Evolutionary conservation across 2,329 filamentous ascomycete species (phyloP).

Genomic region (Diplocarpon rosae): DNA sequence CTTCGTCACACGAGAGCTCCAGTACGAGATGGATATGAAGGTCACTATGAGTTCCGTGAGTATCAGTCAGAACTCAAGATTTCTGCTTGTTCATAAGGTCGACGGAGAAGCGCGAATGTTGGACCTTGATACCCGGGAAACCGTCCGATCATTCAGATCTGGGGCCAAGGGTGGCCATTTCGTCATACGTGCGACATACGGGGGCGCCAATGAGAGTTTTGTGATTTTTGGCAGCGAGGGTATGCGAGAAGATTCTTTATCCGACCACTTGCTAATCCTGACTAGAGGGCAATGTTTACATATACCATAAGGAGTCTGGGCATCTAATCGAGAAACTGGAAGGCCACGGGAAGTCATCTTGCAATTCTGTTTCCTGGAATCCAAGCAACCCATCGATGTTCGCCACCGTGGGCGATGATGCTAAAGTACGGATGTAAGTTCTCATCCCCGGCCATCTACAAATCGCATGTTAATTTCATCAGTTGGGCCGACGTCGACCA

Average conservation of each 20-base stretch:
- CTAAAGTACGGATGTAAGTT: slow-evolving; percentile 72
- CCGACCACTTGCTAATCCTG: slow-evolving; percentile 5
- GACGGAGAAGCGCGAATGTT: slow-evolving; percentile 70
- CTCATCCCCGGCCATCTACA: neutral
- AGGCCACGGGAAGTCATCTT: slow-evolving; percentile 63
- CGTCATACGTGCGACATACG: slow-evolving; percentile 74
- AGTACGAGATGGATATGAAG: slow-evolving; percentile 62
- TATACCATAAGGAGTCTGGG: slow-evolving; percentile 85
- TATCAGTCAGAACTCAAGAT: slow-evolving; percentile 70
- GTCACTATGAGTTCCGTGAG: slow-evolving; percentile 66
- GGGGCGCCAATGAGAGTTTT: slow-evolving; percentile 85
- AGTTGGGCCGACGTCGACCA: slow-evolving; percentile 12
- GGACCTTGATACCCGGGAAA: slow-evolving; percentile 60
- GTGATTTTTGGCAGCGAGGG: slow-evolving; percentile 87
- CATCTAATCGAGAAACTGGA: slow-evolving; percentile 63
- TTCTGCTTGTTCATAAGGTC: slow-evolving; percentile 72
- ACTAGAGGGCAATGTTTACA: slow-evolving; percentile 57
- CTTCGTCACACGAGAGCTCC: slow-evolving; percentile 58
- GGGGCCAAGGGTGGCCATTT: slow-evolving; percentile 67
- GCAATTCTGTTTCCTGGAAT: slow-evolving; percentile 86
- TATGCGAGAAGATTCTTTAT: slow-evolving; percentile 30
- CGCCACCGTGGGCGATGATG: slow-evolving; percentile 84
- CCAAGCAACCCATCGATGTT: slow-evolving; percentile 73
- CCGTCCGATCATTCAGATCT: slow-evolving; percentile 57
- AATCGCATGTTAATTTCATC: neutral